Percentiles rank a stretch among this genome's conserved stretches.
These are phyloP conservation scores for Thoreauomyces humboldtii DNA, from an alignment of 192 early-diverging fungal species.

Conservation along the genomic window DNA sequence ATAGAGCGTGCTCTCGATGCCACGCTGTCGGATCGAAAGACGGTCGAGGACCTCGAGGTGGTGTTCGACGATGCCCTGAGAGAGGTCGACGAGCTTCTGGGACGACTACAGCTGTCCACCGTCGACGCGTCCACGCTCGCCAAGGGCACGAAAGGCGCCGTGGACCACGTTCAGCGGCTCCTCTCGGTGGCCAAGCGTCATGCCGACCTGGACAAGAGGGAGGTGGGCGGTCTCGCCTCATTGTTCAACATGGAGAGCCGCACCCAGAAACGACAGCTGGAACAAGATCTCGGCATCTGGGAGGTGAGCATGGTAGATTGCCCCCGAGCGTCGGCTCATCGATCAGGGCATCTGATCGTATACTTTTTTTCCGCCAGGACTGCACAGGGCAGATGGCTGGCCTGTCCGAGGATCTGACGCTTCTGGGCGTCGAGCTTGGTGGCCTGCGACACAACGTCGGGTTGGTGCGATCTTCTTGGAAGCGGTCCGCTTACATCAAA, in stretches of 20 bases:
- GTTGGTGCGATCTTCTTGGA: slow-evolving; percentile 11
- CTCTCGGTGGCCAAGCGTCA: slow-evolving; percentile 3
- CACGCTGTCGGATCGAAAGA: neutral
- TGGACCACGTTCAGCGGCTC: neutral
- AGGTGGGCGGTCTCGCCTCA: neutral
- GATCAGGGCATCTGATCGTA: neutral
- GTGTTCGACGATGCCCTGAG: slow-evolving; percentile 15
- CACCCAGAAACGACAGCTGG: slow-evolving; percentile 15
- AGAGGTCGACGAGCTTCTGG: slow-evolving; percentile 11
- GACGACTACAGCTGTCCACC: neutral
- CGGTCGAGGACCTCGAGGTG: slow-evolving; percentile 16
- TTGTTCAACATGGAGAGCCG: slow-evolving; percentile 9
- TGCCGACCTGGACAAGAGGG: neutral
- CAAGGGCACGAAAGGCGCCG: neutral
- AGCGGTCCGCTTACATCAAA: neutral
- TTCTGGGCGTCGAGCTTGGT: slow-evolving; percentile 4
- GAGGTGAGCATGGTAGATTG: slow-evolving; percentile 11
- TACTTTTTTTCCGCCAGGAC: neutral
- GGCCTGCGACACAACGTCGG: slow-evolving; percentile 22
- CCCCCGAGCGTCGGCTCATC: neutral
- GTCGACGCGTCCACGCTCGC: neutral
- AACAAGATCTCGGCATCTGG: slow-evolving; percentile 22
- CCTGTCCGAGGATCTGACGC: slow-evolving; percentile 6
- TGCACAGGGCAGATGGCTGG: slow-evolving; percentile 6
- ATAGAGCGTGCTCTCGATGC: slow-evolving; percentile 19